Conservation (phyloP, 2,329 filamentous ascomycete species). For the Colletotrichum navitas region DNA sequence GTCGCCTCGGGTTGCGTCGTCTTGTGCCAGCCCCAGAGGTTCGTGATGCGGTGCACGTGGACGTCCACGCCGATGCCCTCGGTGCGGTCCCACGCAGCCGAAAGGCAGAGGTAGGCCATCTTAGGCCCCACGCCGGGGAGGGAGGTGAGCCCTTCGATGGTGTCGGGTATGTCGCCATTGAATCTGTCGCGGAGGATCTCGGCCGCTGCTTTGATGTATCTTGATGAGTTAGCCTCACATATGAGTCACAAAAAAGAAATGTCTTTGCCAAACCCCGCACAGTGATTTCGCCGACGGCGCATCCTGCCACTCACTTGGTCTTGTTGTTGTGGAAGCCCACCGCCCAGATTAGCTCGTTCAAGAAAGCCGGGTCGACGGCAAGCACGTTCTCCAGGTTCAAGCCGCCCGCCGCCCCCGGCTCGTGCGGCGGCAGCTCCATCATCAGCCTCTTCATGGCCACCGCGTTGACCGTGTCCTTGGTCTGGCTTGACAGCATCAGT, state of each 20-base stretch:
- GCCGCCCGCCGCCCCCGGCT: constrained; percentile 59
- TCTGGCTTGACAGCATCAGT: constrained; percentile 92
- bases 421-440: constrained; percentile 72
- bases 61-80: constrained; percentile 93
- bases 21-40: constrained; percentile 92
- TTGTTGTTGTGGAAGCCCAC: constrained; percentile 98
- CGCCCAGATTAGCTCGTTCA: constrained; percentile 82
- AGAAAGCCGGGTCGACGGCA: constrained; percentile 71
- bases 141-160: constrained; percentile 78
- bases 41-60: constrained; percentile 94
- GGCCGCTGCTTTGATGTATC: constrained; percentile 79
- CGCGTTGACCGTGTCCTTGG: constrained; percentile 91
- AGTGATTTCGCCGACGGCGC: not conserved
- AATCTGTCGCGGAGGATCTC: constrained; percentile 78
- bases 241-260: rapidly evolving
- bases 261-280: not conserved
- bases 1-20: constrained; percentile 88
- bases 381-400: constrained; percentile 85
- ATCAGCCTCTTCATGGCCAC: constrained; percentile 85
- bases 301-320: constrained; percentile 70
- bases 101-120: constrained; percentile 92
- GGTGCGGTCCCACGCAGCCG: constrained; percentile 73
- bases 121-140: constrained; percentile 93
- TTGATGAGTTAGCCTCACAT: constrained; percentile 43
- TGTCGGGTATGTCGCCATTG: constrained; percentile 82